Base-by-base conservation (phyloP, 257 asterid species). In the Scutellaria minor region DNA sequence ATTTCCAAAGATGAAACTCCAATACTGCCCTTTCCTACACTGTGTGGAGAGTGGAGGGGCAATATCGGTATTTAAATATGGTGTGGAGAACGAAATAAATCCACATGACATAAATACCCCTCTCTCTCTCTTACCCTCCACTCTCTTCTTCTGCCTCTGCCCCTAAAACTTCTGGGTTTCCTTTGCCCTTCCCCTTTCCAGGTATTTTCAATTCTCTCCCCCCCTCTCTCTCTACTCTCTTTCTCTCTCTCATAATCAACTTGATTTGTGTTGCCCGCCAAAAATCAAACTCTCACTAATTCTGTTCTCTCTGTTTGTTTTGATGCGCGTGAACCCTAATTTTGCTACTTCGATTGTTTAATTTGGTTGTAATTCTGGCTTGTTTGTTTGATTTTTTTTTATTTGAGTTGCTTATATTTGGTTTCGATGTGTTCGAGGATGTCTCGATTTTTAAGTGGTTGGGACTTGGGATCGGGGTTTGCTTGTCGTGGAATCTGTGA, bases 151-250 rank as follows among this genome's bases (percentile, higher is more conserved):
- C 64, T 80, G 44, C 35, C 63, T 66, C 82, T 83, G 78, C 87
- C 83, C 87, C 70, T 76, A 69, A 57, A 46, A 75, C 60, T 41
- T 68, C 79, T 45, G 66, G 41, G 78, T 47, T 77, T 41, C 84
- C 83, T 70, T 77, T 87, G 79, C 89, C 89, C 89, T 87, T 68
- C 72, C 11, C 13, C 56, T 77, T 72, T 72, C 37, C 84, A 75
- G 84, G 86, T 84, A 84, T 65, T 81, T 87, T 81, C 88, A 40
- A 66, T 47, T 82, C 75, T 80, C 83, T 42, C 35, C 20, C 64
- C 9, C 78, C 79, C 76, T 46, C 11, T 68, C 68, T 65, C 69
- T 22, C 53, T 64, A 27, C 5, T 18, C 5, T 41, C 64, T 46
- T 37, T 61, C 64, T 50, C 53, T 39, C 15, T 22, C 35, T n/a